Conservation (phyloP, 2,329 filamentous ascomycete genomes). For the Exophiala lecanii-corni region DNA sequence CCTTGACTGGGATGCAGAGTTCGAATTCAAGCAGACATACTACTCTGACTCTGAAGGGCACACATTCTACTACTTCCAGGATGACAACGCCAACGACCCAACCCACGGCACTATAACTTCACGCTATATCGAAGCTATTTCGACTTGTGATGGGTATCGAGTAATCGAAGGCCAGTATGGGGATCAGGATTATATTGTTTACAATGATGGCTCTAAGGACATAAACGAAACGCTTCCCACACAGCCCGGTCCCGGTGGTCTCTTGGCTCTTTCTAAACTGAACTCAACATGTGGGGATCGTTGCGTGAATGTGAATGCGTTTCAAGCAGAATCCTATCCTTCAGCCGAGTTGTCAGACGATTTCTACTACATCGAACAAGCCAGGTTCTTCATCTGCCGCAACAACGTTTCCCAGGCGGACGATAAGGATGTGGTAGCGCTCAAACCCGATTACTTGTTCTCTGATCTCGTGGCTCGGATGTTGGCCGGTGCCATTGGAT, state of each 20-base stretch:
- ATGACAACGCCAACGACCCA: constrained; percentile 15
- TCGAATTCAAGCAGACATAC: constrained; percentile 21
- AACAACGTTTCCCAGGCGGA: constrained; percentile 19
- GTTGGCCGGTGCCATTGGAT: constrained; percentile 22
- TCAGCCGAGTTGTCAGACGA: neutral
- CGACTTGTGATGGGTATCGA: constrained; percentile 15
- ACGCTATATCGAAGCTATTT: constrained; percentile 14
- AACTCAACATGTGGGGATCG: constrained; percentile 22
- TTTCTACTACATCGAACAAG: constrained; percentile 5
- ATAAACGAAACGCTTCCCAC: constrained; percentile 17
- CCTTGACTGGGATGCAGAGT: constrained; percentile 3
- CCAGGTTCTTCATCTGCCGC: constrained; percentile 19
- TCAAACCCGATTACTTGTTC: constrained; percentile 8
- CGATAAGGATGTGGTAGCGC: neutral
- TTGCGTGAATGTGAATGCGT: constrained; percentile 17
- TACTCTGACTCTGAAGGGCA: constrained; percentile 8
- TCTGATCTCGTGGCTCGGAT: constrained; percentile 16
- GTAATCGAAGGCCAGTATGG: constrained; percentile 18
- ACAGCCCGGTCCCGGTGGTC: constrained; percentile 13
- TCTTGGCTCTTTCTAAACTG: constrained; percentile 13
- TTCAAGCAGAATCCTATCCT: constrained; percentile 14
- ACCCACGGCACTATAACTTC: constrained; percentile 2
- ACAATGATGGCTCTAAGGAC: constrained; percentile 17
- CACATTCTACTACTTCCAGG: constrained; percentile 21
- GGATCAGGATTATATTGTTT: constrained; percentile 20